Evolutionary conservation across 768 basidiomycete genomes (phyloP).

Genomic region (Kwoniella shandongensis): DNA sequence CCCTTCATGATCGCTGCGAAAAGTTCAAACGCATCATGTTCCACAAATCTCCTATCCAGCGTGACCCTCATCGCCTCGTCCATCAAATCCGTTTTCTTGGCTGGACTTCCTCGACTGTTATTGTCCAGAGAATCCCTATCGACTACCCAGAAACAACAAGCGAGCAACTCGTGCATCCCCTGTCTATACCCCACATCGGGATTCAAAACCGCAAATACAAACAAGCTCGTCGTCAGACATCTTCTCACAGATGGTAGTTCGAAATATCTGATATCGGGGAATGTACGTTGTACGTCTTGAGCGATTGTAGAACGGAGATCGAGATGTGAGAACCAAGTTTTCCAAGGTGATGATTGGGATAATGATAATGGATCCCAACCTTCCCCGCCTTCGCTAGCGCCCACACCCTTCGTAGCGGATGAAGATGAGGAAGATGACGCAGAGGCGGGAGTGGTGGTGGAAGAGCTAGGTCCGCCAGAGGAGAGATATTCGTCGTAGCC

Average conservation of each 20-base stretch:
- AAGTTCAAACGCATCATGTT: constrained; percentile 78
- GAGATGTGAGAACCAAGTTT: constrained; percentile 82
- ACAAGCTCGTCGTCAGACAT: constrained; percentile 81
- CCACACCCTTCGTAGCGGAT: neutral
- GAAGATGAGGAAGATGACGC: constrained; percentile 3
- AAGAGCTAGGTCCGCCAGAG: neutral
- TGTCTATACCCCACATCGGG: constrained; percentile 89
- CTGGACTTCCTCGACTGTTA: neutral
- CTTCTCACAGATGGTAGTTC: constrained; percentile 70
- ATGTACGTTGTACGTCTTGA: constrained; percentile 97
- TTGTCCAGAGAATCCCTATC: constrained; percentile 83
- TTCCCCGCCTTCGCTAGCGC: neutral
- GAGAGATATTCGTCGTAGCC: constrained; percentile 14
- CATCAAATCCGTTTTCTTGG: neutral
- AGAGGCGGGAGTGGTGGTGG: constrained; percentile 3
- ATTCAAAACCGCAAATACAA: constrained; percentile 75
- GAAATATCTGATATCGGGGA: constrained; percentile 95
- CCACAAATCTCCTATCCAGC: constrained; percentile 47
- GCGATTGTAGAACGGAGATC: constrained; percentile 85
- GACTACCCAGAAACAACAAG: constrained; percentile 76
- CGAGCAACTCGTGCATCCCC: constrained; percentile 97
- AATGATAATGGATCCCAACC: constrained; percentile 52
- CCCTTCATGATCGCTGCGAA: constrained; percentile 77
- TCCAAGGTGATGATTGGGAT: constrained; percentile 81
- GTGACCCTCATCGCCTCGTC: constrained; percentile 39